Conservation (phyloP, 1,139 yeast species). For the Candida gigantensis region DNA sequence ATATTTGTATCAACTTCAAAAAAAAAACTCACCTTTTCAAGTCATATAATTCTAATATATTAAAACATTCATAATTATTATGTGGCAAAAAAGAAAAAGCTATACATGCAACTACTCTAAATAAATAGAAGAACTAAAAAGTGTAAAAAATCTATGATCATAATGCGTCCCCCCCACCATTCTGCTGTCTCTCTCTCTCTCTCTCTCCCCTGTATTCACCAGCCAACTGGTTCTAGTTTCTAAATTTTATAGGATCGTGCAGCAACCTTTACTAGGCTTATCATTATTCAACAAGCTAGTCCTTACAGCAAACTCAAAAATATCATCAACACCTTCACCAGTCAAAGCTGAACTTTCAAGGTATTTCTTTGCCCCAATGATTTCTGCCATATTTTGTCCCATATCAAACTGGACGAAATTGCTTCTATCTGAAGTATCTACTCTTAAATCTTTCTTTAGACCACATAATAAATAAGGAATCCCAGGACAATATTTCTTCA, state of each 20-base stretch:
- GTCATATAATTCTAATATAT: no score
- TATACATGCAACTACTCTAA: no score
- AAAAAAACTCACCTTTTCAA: no score
- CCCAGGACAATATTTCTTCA: slow-evolving; percentile 62
- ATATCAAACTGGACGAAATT: slow-evolving; percentile 52
- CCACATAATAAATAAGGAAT: slow-evolving; percentile 71
- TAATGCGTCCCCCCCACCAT: no score
- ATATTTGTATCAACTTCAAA: no score
- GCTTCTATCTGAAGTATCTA: slow-evolving; percentile 17
- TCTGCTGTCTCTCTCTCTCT: no score
- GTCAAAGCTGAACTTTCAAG: slow-evolving; percentile 76
- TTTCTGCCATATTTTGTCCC: slow-evolving; percentile 61
- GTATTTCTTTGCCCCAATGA: slow-evolving; percentile 69
- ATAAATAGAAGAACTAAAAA: no score
- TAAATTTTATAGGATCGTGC: slow-evolving; percentile 36
- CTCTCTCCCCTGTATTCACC: no score
- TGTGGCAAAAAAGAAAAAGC: no score
- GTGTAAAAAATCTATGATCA: no score
- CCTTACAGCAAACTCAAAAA: slow-evolving; percentile 74
- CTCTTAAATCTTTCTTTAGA: slow-evolving; percentile 65
- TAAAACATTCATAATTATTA: no score
- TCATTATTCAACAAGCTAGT: slow-evolving; percentile 52
- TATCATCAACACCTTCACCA: slow-evolving; percentile 82
- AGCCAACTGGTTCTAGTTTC: no score
- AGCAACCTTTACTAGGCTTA: slow-evolving; percentile 32